These are phyloP conservation scores for Scheffersomyces parashehatae DNA, from an alignment of 1,139 yeast genomes.

Conservation along the genomic window DNA sequence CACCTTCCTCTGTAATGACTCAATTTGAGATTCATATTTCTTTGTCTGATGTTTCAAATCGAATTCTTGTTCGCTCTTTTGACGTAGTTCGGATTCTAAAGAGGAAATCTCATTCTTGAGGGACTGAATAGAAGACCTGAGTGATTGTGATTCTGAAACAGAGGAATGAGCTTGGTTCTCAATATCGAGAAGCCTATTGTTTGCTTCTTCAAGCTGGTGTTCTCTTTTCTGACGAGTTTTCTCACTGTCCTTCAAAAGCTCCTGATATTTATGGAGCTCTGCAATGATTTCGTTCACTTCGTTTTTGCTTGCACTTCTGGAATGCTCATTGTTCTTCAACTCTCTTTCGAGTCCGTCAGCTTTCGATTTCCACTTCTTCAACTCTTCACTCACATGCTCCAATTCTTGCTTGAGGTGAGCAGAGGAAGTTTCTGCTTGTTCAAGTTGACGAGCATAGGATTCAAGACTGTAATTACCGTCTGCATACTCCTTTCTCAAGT, in stretches of 20 bases:
- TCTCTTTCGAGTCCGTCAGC: not conserved
- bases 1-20: constrained; percentile 5
- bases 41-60: constrained; percentile 1
- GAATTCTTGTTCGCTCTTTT: not conserved
- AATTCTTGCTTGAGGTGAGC: not conserved
- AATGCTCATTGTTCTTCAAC: not conserved
- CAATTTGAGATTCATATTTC: constrained; percentile 7
- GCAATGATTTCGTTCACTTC: not conserved
- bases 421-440: not conserved
- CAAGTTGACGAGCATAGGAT: not conserved
- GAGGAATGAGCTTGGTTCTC: not conserved
- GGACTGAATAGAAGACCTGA: not conserved
- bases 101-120: not conserved
- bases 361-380: not conserved
- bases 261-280: not conserved
- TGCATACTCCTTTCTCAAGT: too few species aligned
- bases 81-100: not conserved
- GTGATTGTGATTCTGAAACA: not conserved
- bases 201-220: not conserved
- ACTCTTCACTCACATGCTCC: not conserved
- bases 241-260: not conserved
- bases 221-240: not conserved
- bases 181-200: not conserved
- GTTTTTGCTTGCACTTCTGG: not conserved
- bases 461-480: too few species aligned